These are phyloP conservation scores for Apiospora phragmitis DNA, from an alignment of 2,329 filamentous ascomycete genomes.

Conservation along the genomic window DNA sequence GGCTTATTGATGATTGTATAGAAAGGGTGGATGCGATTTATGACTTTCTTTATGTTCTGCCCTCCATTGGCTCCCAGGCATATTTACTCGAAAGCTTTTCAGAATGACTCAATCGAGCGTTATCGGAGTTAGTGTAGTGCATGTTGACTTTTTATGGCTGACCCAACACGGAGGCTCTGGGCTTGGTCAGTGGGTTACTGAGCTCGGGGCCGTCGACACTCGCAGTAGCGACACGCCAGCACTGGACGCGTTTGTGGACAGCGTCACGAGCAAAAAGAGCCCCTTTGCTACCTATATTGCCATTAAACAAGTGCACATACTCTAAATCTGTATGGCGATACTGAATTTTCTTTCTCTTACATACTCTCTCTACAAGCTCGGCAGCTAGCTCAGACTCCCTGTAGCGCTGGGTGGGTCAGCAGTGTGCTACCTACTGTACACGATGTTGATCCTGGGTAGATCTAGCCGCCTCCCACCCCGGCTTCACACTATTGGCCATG, in stretches of 20 bases:
- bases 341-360: neutral
- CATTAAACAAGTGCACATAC: neutral
- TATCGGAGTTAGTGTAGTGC: neutral
- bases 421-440: neutral
- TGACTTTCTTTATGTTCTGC: neutral
- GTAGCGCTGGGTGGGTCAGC: neutral
- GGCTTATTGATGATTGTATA: neutral
- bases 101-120: neutral
- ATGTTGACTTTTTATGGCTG: neutral
- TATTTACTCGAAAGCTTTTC: neutral
- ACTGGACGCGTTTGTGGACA: neutral
- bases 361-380: neutral
- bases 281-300: neutral
- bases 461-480: neutral
- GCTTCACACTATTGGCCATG: too few species aligned
- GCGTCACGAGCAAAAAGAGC: neutral
- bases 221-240: neutral
- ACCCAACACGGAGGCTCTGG: too few species aligned
- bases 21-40: neutral
- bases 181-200: too few species aligned
- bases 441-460: neutral
- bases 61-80: neutral
- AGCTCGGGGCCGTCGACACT: too few species aligned
- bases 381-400: neutral
- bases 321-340: neutral